Evolutionary conservation across 306 rosid genomes (phyloP), one percentile per base, ranked within the genome.

Genomic region (Alnus rubra): DNA sequence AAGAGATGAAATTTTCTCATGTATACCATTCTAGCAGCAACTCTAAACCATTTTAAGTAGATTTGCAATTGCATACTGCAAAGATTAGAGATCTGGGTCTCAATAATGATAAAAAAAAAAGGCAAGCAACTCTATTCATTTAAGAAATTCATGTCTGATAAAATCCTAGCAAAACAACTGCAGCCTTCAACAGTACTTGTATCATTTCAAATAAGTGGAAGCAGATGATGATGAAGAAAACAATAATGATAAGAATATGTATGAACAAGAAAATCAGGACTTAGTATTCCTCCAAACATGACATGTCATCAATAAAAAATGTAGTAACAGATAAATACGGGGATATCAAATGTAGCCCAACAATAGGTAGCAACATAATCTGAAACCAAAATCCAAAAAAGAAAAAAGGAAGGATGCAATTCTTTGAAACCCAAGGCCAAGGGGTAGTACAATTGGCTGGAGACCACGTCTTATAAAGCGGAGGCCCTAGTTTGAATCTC

Each of bases 201-300:
- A 14, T 44, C 50, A 18, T 18, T 42, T 67, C 50, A 67, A 67
- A 67, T 56, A 51, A 45, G 63, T 59, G 47, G 65, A 70, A 62
- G 59, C 63, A 56, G 55, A 55, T 28, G 15, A 55, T 16, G 15
- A 71, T 30, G 71, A 54, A 37, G 18, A 69, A 33, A 51, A 23
- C 45, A 49, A 48, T 68, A 16, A 74, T 56, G 45, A 59, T 23
- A 59, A 59, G 15, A 28, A 59, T 23, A 67, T 0, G 15, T 4
- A 67, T 2, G 9, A 67, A 67, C 18, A 67, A 67, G 28, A 67
- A 67, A 33, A 67, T 18, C 6, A 3, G 50, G 51, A 67, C 50
- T 42, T 42, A 4, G 52, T n/a, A 67, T 1, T 39, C 72, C 18
- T 67, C 9, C 9, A 67, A 42, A 67, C 47, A 64, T 33, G 70